These are phyloP conservation scores for Vigna radiata DNA, from an alignment of 306 rosid genomes.

Conservation along the genomic window DNA sequence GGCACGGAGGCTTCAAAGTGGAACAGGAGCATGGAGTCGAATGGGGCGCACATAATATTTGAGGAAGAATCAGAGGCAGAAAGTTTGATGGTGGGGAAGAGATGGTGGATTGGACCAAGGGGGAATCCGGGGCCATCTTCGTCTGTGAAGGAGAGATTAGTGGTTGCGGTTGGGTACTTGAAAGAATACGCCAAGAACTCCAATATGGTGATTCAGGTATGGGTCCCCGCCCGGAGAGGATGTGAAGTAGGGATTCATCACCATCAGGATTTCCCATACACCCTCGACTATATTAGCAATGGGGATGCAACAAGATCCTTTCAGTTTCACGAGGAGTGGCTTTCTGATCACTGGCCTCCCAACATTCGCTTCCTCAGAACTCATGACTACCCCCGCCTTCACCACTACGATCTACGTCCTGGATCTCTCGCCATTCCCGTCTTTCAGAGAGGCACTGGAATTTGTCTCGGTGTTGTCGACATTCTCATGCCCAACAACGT, in stretches of 20 bases:
- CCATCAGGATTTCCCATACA: not conserved
- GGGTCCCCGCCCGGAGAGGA: conserved; percentile 2
- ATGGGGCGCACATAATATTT: not conserved
- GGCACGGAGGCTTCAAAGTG: not conserved
- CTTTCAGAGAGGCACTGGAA: not conserved
- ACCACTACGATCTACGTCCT: not conserved
- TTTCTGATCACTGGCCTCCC: not conserved
- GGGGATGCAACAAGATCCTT: not conserved
- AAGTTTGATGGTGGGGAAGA: conserved; percentile 9
- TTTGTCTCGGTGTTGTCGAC: not conserved
- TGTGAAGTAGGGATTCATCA: not conserved
- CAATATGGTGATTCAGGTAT: conserved; percentile 3
- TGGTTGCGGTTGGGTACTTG: not conserved
- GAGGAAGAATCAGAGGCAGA: conserved; percentile 1
- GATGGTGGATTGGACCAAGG: conserved; percentile 27
- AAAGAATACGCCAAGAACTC: not conserved
- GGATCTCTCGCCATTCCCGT: conserved; percentile 13
- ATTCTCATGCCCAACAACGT: conserved; percentile 5
- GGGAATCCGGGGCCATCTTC: conserved; percentile 16
- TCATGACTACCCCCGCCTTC: not conserved
- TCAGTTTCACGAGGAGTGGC: conserved; percentile 13
- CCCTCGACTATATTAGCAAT: not conserved
- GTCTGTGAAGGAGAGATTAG: conserved; percentile 17
- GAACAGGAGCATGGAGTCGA: not conserved
- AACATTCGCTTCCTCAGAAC: conserved; percentile 8